Base-by-base conservation (phyloP, 352 stramenopile species). In the Phytophthora megakarya region DNA sequence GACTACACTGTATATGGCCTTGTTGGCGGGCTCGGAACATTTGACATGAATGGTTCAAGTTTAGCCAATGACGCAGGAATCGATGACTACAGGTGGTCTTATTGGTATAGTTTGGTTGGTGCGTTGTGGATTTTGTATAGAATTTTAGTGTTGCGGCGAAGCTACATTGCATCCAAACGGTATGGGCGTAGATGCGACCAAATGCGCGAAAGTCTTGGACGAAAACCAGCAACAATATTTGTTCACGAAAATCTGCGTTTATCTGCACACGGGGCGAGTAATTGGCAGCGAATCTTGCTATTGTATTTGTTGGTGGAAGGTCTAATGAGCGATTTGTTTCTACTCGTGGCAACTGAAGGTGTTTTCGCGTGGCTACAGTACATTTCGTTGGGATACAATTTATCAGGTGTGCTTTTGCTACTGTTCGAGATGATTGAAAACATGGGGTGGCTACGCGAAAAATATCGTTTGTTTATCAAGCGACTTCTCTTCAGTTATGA, bases 401-500 rank as follows among this genome's bases (percentile, higher is more conserved):
- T 73, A 13, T 70, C 65, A 6, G 65, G 61, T 4, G 16, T 70
- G 11, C 39, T 67, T 16, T 15, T 67, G n/a, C 28, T 62, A 8
- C 16, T 45, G 11, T 67, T 62, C 19, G 59, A 67, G n/a, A 21
- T 62, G 21, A 16, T 67, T 10, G 59, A 67, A 26, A 67, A 63
- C n/a, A 18, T 57, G 25, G 30, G 38, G 2, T 63, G 42, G 39
- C 25, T 67, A 21, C 37, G 43, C 4, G 60, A 63, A 11, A 52
- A 26, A 21, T 35, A 21, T 5, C 40, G 50, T 21, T 35, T 67
- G 13, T 54, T 22, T 21, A 49, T 62, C 30, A 72, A 69, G 32
- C 56, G 67, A 0, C 19, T 72, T 12, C 11, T 75, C 0, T 75
- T 75, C 40, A 70, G 50, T 57, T 65, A 70, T 18, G 67, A 75